phyloP scores from a whole-genome alignment of 148 eudicot species.

The Spergularia marina region DNA sequence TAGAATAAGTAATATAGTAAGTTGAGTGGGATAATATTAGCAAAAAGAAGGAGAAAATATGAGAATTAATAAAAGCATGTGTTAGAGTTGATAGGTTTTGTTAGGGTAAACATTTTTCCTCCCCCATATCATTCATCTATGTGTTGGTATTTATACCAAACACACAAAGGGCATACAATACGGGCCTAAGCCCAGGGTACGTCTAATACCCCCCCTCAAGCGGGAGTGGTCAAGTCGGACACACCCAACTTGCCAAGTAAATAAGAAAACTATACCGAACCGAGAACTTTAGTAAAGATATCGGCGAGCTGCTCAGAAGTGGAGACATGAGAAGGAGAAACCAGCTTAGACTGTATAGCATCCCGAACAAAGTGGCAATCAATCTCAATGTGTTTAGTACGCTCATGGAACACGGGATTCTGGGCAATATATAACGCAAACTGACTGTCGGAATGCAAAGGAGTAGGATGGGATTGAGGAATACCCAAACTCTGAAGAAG shows the following conservation, averaged over 20 bases:
- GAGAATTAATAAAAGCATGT: too few species aligned
- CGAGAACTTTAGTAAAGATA: background rate
- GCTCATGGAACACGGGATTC: background rate
- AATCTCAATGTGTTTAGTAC: background rate
- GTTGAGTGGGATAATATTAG: too few species aligned
- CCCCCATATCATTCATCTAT: too few species aligned
- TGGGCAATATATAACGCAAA: background rate
- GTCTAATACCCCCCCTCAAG: constrained; percentile 8
- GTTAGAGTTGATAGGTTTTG: too few species aligned
- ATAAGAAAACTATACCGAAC: background rate
- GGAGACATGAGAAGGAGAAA: background rate
- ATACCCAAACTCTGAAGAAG: background rate
- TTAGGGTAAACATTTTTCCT: too few species aligned
- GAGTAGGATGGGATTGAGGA: background rate
- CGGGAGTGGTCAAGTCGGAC: background rate
- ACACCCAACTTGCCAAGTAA: background rate
- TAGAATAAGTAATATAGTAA: too few species aligned
- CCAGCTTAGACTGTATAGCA: background rate
- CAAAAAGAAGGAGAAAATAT: too few species aligned
- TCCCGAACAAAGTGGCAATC: background rate
- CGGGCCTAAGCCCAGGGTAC: too few species aligned
- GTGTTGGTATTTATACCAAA: too few species aligned
- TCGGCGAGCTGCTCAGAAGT: background rate
- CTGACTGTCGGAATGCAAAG: background rate
- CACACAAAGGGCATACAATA: too few species aligned